Evolutionary conservation across 768 basidiomycete species (phyloP).

Genomic region (Mycena galopus): DNA sequence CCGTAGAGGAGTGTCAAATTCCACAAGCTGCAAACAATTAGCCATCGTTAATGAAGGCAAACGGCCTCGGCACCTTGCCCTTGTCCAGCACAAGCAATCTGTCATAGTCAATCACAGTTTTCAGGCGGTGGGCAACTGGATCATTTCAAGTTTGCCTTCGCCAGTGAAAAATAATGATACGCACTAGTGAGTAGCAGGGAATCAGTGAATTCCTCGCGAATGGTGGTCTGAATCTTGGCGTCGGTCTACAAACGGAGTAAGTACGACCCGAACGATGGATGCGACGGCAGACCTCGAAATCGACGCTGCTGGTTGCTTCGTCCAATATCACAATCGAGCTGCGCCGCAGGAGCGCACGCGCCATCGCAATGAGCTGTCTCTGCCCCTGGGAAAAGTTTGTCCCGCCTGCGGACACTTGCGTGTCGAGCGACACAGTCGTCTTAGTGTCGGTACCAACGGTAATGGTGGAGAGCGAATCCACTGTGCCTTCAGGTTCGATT

Average conservation of each 20-base stretch:
- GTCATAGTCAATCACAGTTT: conserved; percentile 66
- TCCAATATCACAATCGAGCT: conserved; percentile 86
- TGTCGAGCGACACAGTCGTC: conserved; percentile 74
- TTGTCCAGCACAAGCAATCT: conserved; percentile 70
- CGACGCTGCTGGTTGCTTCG: conserved; percentile 72
- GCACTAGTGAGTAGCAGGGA: conserved; percentile 73
- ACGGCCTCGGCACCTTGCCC: conserved; percentile 43
- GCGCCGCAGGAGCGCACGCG: conserved; percentile 79
- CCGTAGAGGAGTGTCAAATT: conserved; percentile 68
- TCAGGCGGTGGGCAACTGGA: conserved; percentile 34
- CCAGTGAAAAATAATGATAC: conserved; percentile 34
- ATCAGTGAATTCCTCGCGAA: conserved; percentile 85
- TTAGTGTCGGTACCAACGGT: conserved; percentile 65
- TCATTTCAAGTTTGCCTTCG: conserved; percentile 14
- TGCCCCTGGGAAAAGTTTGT: conserved; percentile 95
- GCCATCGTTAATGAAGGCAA: neutral
- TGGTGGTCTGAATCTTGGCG: conserved; percentile 90
- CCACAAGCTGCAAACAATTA: conserved; percentile 38
- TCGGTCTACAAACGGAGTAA: conserved; percentile 83
- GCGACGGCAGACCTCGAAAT: conserved; percentile 23
- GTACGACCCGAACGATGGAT: conserved; percentile 56
- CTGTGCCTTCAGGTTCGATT: conserved; percentile 52
- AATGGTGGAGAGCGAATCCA: conserved; percentile 54
- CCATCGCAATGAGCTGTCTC: conserved; percentile 90
- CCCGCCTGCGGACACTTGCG: conserved; percentile 87